Evolutionary conservation across 352 stramenopile genomes (phyloP).

Genomic region (Peronospora farinosa): DNA sequence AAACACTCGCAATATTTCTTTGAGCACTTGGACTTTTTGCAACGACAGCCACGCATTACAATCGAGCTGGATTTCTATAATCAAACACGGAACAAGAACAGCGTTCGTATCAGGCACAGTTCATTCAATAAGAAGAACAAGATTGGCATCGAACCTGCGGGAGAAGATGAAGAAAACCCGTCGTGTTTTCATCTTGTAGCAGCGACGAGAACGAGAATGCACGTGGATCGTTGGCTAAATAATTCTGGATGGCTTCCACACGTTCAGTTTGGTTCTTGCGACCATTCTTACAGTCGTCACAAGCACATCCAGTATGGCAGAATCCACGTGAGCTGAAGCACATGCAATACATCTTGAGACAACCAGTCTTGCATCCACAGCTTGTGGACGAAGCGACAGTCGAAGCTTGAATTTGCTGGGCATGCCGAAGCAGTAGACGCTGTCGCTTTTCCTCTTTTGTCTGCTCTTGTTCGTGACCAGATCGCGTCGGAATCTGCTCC

Average conservation of each 20-base stretch:
- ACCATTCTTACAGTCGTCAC: constrained; percentile 71
- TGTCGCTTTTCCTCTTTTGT: constrained; percentile 40
- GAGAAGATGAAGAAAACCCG: constrained; percentile 62
- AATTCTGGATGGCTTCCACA: constrained; percentile 67
- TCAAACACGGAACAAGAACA: neutral
- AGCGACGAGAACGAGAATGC: constrained; percentile 62
- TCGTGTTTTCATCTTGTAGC: constrained; percentile 23
- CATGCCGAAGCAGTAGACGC: constrained; percentile 45
- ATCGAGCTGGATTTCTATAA: constrained; percentile 60
- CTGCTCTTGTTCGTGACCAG: constrained; percentile 24
- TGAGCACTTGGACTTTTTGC: constrained; percentile 95
- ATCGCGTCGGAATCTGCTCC: constrained; percentile 12
- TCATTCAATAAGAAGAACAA: neutral
- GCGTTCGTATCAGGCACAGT: neutral
- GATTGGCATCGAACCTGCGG: constrained; percentile 34
- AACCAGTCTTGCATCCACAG: constrained; percentile 82
- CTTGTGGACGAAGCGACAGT: constrained; percentile 67
- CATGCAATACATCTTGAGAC: constrained; percentile 83
- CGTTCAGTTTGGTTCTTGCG: constrained; percentile 49
- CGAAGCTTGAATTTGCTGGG: constrained; percentile 64
- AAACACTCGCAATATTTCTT: constrained; percentile 99
- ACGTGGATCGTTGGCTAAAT: constrained; percentile 68
- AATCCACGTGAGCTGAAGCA: constrained; percentile 81
- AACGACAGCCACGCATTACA: constrained; percentile 88
- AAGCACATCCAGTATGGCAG: constrained; percentile 62